Evolutionary conservation across 2,329 filamentous ascomycete genomes (phyloP), one percentile per base, ranked within the genome.

Genomic region (Pseudonectria foliicola): DNA sequence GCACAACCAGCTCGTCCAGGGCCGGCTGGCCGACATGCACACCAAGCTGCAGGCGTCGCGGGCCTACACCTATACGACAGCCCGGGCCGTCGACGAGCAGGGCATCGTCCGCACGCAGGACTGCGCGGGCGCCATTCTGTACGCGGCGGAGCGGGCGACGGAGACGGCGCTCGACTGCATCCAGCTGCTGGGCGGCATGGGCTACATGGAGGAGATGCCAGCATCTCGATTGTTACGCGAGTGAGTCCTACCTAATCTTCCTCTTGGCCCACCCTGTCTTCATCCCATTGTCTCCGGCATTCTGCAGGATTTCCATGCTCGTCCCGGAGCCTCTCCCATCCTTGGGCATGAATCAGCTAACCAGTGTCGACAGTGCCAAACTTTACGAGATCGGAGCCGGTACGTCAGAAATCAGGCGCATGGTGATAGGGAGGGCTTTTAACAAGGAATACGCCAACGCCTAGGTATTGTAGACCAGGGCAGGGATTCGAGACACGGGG

Each of bases 331-430:
- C 12, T 8, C 36, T 34, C 24, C 23, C 10, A 7, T 30, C 8
- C n/a, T 28, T 37, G 14, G 6, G 23, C 26, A 25, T 25, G 18
- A 43, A 33, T 58, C 62, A 56, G 66, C 52, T 37, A 11, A 40
- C 35, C 7, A 39, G 6, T 13, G 26, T 32, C 25, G 23, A 23
- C 43, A 78, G 74, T 61, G 76, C 77, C 25, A 81, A 82, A 59
- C 61, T 98, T 40, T 98, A 98, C 60, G 92, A 96, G 65, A 96
- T 98, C 57, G 92, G 92, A 2, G 92, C 92, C 5, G 92, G 92
- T 6, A 96, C 92, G 4, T 95, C 87, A 40, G 92, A 98, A 66
- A 82, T 98, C 33, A 73, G 92, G 46, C 73, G 89, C 45, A 93
- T 96, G 78, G 87, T 98, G 4, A 95, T 98, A 55, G 90, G 92